Evolutionary conservation across 208 protist species (phyloP).

Genomic region (Kentomonas sorsogonicus): DNA sequence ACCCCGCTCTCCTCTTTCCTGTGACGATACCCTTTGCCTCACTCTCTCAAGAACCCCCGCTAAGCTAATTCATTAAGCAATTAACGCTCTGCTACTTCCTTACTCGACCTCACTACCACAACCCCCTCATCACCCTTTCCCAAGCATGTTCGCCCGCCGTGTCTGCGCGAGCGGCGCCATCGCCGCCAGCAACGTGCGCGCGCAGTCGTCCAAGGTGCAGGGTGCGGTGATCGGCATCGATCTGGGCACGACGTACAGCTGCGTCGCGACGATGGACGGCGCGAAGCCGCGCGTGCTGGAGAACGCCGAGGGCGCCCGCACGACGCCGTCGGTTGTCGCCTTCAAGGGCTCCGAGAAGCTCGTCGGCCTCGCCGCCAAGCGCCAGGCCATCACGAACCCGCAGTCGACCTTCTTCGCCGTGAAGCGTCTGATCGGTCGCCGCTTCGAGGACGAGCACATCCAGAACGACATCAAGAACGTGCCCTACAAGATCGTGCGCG

Average conservation of each 20-base stretch:
- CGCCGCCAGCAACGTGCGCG: constrained; percentile 29
- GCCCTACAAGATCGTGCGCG: constrained; percentile 96
- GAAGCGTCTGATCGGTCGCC: constrained; percentile 81
- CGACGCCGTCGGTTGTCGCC: constrained; percentile 79
- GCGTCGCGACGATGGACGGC: constrained; percentile 57
- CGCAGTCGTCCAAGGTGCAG: constrained; percentile 57
- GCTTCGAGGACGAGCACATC: constrained; percentile 71
- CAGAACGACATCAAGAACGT: constrained; percentile 74
- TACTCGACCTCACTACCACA: too few relatives aligned
- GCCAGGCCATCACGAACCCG: constrained; percentile 78
- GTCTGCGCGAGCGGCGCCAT: constrained; percentile 30
- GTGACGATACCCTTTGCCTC: too few relatives aligned
- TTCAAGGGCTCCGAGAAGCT: constrained; percentile 83
- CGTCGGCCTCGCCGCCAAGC: constrained; percentile 66
- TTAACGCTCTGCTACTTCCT: too few relatives aligned
- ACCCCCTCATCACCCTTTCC: neutral
- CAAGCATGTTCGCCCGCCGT: constrained; percentile 49
- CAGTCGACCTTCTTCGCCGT: constrained; percentile 82
- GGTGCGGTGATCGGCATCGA: constrained; percentile 83
- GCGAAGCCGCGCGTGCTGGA: constrained; percentile 92
- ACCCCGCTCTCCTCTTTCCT: too few relatives aligned
- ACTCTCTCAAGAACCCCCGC: too few relatives aligned
- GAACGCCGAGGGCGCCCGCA: constrained; percentile 80
- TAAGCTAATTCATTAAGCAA: too few relatives aligned
- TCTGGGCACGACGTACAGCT: constrained; percentile 79